A percentile compares a stretch with the other conserved stretches of the same genome.
Evolutionary conservation across 2,329 filamentous ascomycete species (phyloP).

Genomic region (Alternaria viburni): DNA sequence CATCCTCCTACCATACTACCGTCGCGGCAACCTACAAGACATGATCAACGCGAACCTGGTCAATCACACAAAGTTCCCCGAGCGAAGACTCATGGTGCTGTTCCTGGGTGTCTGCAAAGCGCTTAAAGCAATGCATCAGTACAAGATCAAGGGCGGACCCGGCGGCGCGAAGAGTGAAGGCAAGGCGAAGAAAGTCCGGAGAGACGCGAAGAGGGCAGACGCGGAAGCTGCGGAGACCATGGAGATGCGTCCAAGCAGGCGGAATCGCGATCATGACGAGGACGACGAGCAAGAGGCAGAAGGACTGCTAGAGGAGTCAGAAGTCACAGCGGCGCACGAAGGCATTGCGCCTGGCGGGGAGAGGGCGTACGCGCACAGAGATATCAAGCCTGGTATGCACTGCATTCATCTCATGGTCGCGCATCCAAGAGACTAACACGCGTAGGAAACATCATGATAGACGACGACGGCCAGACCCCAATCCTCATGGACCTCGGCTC

Average conservation of each 20-base stretch:
- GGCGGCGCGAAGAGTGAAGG: slow-evolving; percentile 57
- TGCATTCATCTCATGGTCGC: background rate
- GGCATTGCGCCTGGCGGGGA: slow-evolving; percentile 71
- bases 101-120: slow-evolving; percentile 93
- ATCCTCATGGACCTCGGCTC: slow-evolving; percentile 98
- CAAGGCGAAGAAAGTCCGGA: slow-evolving; percentile 62
- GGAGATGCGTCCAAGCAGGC: slow-evolving; percentile 51
- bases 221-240: slow-evolving; percentile 52
- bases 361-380: slow-evolving; percentile 88
- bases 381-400: slow-evolving; percentile 88
- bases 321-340: slow-evolving; percentile 71
- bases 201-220: slow-evolving; percentile 63
- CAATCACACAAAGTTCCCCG: slow-evolving; percentile 89
- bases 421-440: slow-evolving; percentile 12
- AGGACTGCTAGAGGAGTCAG: slow-evolving; percentile 81
- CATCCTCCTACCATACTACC: slow-evolving; percentile 93
- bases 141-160: slow-evolving; percentile 67
- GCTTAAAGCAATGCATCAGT: slow-evolving; percentile 89
- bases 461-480: slow-evolving; percentile 83
- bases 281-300: slow-evolving; percentile 78
- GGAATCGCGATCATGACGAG: slow-evolving; percentile 57
- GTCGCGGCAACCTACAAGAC: slow-evolving; percentile 93
- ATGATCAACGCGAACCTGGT: slow-evolving; percentile 98
- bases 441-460: slow-evolving; percentile 93
- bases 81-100: slow-evolving; percentile 83